These are phyloP conservation scores for Erythrophleum fordii DNA, from an alignment of 306 rosid genomes.

Conservation along the genomic window DNA sequence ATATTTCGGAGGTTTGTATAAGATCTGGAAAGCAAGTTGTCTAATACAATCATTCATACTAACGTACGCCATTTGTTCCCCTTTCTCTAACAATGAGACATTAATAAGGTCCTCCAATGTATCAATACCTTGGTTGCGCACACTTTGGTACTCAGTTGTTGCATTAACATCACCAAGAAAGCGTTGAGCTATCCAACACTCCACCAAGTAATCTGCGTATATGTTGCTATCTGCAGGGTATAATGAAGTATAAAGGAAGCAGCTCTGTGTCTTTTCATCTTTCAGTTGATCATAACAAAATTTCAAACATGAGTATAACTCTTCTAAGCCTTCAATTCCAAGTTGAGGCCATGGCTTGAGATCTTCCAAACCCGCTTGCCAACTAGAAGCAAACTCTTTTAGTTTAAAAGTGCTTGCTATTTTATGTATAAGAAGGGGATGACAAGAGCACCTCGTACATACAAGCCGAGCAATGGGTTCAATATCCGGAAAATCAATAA, in stretches of 20 bases:
- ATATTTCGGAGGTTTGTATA: neutral
- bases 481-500: slow-evolving; percentile 25
- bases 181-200: slow-evolving; percentile 43
- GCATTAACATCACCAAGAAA: slow-evolving; percentile 36
- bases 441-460: slow-evolving; percentile 35
- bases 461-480: slow-evolving; percentile 28
- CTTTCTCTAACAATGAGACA: slow-evolving; percentile 16
- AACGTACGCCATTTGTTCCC: neutral
- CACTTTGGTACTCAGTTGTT: slow-evolving; percentile 13
- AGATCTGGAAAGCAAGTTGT: slow-evolving; percentile 10
- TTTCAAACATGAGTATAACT: slow-evolving; percentile 35
- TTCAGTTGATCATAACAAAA: slow-evolving; percentile 29
- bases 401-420: slow-evolving; percentile 37
- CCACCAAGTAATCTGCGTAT: slow-evolving; percentile 36
- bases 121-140: slow-evolving; percentile 2
- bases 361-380: slow-evolving; percentile 27
- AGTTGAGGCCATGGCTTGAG: slow-evolving; percentile 27
- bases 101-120: slow-evolving; percentile 34
- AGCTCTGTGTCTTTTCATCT: slow-evolving; percentile 31
- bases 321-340: slow-evolving; percentile 21
- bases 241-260: slow-evolving; percentile 39
- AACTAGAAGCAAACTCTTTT: slow-evolving; percentile 5
- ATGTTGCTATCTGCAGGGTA: slow-evolving; percentile 35
- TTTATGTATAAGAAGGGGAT: slow-evolving; percentile 37
- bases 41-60: neutral